Percentiles rank a stretch among this genome's conserved stretches.
Conservation (phyloP, 1,284 basidiomycete genomes). For the Ganoderma sp. region DNA sequence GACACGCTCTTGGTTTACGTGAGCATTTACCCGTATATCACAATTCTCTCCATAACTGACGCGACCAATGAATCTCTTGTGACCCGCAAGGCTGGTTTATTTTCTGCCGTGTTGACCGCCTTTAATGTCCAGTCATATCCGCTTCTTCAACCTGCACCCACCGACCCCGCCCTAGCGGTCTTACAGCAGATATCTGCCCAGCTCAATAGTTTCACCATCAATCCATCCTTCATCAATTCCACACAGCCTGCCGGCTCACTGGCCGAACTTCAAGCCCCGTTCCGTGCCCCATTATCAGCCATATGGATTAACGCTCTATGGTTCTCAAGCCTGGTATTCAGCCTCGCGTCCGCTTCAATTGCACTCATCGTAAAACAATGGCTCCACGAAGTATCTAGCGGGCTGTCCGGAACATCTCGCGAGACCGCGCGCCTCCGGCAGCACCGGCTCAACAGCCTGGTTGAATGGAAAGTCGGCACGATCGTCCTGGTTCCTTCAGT, state of each 20-base stretch:
- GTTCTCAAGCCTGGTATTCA: constrained; percentile 28
- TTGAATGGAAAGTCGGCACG: constrained; percentile 31
- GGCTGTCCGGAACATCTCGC: constrained; percentile 11
- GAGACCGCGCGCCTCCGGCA: constrained; percentile 28
- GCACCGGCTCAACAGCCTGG: constrained; percentile 32
- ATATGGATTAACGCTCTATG: constrained; percentile 30
- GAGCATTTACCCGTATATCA: not conserved
- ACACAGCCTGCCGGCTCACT: constrained; percentile 23
- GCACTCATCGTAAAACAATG: constrained; percentile 32
- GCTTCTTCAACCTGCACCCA: constrained; percentile 13
- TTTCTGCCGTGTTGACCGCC: constrained; percentile 18
- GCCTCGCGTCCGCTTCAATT: constrained; percentile 25
- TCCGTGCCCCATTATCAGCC: constrained; percentile 7
- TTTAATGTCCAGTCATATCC: constrained; percentile 19
- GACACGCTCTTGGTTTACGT: constrained; percentile 16
- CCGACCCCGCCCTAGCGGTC: constrained; percentile 4
- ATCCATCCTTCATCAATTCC: constrained; percentile 15
- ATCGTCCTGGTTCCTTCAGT: constrained; percentile 34
- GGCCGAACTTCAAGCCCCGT: constrained; percentile 7
- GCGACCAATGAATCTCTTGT: not conserved
- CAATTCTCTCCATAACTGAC: not conserved
- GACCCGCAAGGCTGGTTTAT: constrained; percentile 10
- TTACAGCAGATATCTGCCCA: constrained; percentile 15
- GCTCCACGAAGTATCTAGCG: constrained; percentile 16
- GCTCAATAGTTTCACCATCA: constrained; percentile 8